These are phyloP conservation scores for Fomitopsis palustris DNA, from an alignment of 1,284 basidiomycete species.

Conservation along the genomic window DNA sequence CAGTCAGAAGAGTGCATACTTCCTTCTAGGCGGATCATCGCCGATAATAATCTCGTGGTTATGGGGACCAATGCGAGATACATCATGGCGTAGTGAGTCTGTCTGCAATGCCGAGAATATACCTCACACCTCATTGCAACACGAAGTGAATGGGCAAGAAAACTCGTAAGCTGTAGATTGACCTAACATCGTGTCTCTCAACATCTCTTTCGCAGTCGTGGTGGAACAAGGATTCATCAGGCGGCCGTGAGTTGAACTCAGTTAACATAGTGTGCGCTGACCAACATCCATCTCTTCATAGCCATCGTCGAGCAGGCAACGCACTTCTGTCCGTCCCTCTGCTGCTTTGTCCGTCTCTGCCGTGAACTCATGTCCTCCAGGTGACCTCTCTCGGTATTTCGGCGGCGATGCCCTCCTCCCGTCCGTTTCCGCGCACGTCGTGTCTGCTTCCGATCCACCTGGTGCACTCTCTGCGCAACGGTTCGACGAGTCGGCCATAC, in stretches of 20 bases:
- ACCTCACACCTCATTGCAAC: neutral
- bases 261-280: slow-evolving; percentile 6
- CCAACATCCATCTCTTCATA: neutral
- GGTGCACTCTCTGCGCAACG: slow-evolving; percentile 51
- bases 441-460: slow-evolving; percentile 50
- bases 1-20: neutral
- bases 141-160: slow-evolving; percentile 28
- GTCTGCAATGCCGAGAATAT: neutral
- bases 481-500: slow-evolving; percentile 40
- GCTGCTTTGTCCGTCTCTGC: neutral
- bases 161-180: slow-evolving; percentile 23
- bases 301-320: slow-evolving; percentile 64
- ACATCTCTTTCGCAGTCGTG: slow-evolving; percentile 23
- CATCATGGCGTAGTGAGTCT: slow-evolving; percentile 51
- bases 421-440: slow-evolving; percentile 38
- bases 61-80: slow-evolving; percentile 65
- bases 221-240: slow-evolving; percentile 46
- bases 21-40: slow-evolving; percentile 40
- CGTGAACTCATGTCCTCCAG: slow-evolving; percentile 4
- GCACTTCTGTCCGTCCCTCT: slow-evolving; percentile 39
- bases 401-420: slow-evolving; percentile 58
- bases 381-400: slow-evolving; percentile 56
- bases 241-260: slow-evolving; percentile 32
- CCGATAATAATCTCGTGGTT: slow-evolving; percentile 57
- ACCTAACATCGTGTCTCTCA: neutral